Conservation (phyloP, 1,284 basidiomycete genomes). For the Cryptococcus maquisensis region DNA sequence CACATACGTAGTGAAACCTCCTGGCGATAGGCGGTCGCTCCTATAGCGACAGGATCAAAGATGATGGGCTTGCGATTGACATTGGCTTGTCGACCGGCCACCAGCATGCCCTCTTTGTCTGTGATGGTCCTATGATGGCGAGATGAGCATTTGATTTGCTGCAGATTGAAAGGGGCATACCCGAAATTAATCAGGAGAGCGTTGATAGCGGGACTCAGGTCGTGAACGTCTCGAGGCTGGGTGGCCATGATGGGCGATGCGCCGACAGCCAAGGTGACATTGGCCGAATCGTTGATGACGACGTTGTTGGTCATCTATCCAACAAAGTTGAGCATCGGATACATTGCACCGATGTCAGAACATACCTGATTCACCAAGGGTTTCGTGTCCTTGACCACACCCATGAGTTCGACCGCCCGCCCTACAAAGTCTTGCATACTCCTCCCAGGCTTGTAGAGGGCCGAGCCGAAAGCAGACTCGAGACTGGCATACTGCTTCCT, state of each 20-base stretch:
- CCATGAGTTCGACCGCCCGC: slow-evolving; percentile 53
- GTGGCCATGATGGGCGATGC: slow-evolving; percentile 94
- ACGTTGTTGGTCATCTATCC: slow-evolving; percentile 83
- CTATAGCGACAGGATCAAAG: slow-evolving; percentile 91
- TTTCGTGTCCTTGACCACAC: slow-evolving; percentile 54
- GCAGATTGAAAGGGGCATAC: slow-evolving; percentile 14
- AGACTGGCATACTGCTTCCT: slow-evolving; percentile 1
- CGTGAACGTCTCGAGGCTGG: slow-evolving; percentile 73
- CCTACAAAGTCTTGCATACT: slow-evolving; percentile 42
- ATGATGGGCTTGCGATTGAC: slow-evolving; percentile 71
- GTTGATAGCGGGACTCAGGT: slow-evolving; percentile 65
- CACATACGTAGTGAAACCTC: slow-evolving; percentile 51
- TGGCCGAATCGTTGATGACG: slow-evolving; percentile 85
- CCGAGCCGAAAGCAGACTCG: slow-evolving; percentile 10
- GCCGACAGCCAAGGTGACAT: slow-evolving; percentile 81
- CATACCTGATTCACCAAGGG: slow-evolving; percentile 77
- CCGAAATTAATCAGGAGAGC: slow-evolving; percentile 86
- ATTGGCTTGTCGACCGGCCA: slow-evolving; percentile 67
- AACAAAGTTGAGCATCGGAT: background rate
- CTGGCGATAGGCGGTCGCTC: slow-evolving; percentile 72
- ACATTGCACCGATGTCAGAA: background rate
- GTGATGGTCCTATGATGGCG: slow-evolving; percentile 57
- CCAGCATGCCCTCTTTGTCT: slow-evolving; percentile 70
- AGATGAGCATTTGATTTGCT: background rate
- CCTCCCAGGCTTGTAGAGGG: background rate